These are phyloP conservation scores for Phytophthora palmivora DNA, from an alignment of 352 stramenopile species.

Conservation along the genomic window DNA sequence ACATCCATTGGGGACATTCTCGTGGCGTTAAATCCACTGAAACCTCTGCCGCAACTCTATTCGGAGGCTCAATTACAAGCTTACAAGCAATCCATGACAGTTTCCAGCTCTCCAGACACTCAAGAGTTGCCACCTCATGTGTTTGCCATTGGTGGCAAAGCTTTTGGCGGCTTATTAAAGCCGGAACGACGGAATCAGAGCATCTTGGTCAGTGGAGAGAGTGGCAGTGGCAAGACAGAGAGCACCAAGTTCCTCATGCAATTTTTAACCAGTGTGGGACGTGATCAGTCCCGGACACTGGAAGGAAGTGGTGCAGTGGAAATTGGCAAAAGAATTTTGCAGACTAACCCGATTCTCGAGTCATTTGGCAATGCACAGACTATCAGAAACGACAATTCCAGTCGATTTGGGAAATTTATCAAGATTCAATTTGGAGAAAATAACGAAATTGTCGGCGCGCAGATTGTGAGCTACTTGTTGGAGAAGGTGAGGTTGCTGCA, in stretches of 20 bases:
- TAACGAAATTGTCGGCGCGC: constrained; percentile 91
- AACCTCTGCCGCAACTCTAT: constrained; percentile 70
- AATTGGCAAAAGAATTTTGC: constrained; percentile 90
- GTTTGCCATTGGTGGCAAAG: constrained; percentile 90
- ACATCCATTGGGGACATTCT: constrained; percentile 89
- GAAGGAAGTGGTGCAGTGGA: constrained; percentile 59
- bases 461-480: constrained; percentile 96
- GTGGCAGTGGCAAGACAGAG: constrained; percentile 95
- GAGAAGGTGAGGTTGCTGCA: constrained; percentile 97
- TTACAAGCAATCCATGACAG: constrained; percentile 66
- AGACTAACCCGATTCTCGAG: constrained; percentile 98
- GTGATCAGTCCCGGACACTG: constrained; percentile 34
- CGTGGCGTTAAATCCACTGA: constrained; percentile 86
- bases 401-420: constrained; percentile 97
- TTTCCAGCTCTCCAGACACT: constrained; percentile 7
- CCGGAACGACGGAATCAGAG: constrained; percentile 84
- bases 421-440: constrained; percentile 91
- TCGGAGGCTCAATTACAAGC: constrained; percentile 57
- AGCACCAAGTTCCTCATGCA: constrained; percentile 98
- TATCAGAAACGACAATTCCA: constrained; percentile 97
- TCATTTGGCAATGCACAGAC: constrained; percentile 97
- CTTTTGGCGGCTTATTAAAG: constrained; percentile 80
- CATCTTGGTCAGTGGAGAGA: constrained; percentile 94
- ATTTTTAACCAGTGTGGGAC: constrained; percentile 92
- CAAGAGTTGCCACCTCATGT: constrained; percentile 79